Percentiles rank a stretch among this genome's conserved stretches.
These are phyloP conservation scores for Symbiodinium natans DNA, from an alignment of 73 alveolate genomes.

Conservation along the genomic window DNA sequence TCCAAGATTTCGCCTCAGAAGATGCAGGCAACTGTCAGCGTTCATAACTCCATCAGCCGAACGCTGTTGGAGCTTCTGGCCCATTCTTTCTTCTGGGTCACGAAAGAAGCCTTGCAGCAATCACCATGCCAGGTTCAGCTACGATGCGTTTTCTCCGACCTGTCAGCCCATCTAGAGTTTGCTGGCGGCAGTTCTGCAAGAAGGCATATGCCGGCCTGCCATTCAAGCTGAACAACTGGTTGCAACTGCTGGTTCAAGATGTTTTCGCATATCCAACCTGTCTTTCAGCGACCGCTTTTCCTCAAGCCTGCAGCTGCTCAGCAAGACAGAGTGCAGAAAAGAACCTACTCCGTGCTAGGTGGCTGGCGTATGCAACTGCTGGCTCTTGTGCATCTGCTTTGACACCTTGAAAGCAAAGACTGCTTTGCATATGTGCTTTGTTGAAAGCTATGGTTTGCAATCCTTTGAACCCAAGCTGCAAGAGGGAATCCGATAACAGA, in stretches of 20 bases:
- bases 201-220: background rate
- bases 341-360: too few species aligned
- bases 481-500: too few species aligned
- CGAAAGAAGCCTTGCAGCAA: background rate
- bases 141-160: background rate
- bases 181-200: constrained; percentile 3
- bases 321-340: background rate
- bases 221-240: too few species aligned
- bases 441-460: too few species aligned
- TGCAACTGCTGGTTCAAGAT: background rate
- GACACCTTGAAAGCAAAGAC: background rate
- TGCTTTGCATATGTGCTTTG: too few species aligned
- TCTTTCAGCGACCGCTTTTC: background rate
- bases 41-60: too few species aligned
- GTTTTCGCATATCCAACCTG: background rate
- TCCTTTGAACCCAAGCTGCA: too few species aligned
- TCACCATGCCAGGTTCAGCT: background rate
- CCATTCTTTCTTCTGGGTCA: background rate
- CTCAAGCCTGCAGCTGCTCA: background rate
- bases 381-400: background rate
- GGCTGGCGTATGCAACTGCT: background rate
- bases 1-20: background rate
- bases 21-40: background rate
- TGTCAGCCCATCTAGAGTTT: background rate
- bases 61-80: background rate